These are phyloP conservation scores for Aspergillus olivimuriae DNA, from an alignment of 495 filamentous ascomycete species.

Conservation along the genomic window DNA sequence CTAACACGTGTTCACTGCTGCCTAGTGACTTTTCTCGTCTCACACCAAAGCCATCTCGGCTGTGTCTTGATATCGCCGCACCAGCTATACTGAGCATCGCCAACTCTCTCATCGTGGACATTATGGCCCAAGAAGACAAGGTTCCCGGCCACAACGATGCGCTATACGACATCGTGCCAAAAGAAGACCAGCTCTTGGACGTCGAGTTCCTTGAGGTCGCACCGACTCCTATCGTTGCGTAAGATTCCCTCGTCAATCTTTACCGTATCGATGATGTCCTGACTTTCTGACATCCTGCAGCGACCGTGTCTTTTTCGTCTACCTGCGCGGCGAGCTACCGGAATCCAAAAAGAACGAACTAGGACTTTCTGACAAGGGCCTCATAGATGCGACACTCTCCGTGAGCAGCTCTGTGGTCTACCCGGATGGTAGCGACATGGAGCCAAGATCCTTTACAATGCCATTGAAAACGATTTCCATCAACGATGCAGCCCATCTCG, in stretches of 20 bases:
- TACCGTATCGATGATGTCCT: constrained; percentile 1
- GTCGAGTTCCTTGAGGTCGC: constrained; percentile 15
- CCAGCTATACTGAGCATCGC: too few species aligned
- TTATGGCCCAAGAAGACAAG: constrained; percentile 8
- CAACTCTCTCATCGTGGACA: too few species aligned
- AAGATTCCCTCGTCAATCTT: constrained; percentile 3
- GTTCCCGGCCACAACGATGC: constrained; percentile 13
- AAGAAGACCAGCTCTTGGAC: constrained; percentile 9
- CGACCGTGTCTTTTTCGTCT: constrained; percentile 13
- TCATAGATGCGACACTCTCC: constrained; percentile 9
- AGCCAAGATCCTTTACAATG: constrained; percentile 4
- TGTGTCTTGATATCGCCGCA: too few species aligned
- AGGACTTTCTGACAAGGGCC: constrained; percentile 7
- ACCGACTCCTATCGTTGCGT: constrained; percentile 11
- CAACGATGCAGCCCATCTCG: constrained; percentile 6
- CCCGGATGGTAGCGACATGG: constrained; percentile 18
- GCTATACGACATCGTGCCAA: constrained; percentile 11
- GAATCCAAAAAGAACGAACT: constrained; percentile 14
- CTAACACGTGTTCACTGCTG: too few species aligned
- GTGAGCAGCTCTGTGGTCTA: constrained; percentile 29
- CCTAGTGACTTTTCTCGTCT: too few species aligned
- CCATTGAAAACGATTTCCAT: constrained; percentile 9
- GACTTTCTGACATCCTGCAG: constrained; percentile 5
- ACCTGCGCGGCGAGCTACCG: constrained; percentile 9
- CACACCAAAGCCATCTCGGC: too few species aligned